phyloP scores from a whole-genome alignment of 2,329 filamentous ascomycete genomes.

The Ophiostoma piceae region DNA sequence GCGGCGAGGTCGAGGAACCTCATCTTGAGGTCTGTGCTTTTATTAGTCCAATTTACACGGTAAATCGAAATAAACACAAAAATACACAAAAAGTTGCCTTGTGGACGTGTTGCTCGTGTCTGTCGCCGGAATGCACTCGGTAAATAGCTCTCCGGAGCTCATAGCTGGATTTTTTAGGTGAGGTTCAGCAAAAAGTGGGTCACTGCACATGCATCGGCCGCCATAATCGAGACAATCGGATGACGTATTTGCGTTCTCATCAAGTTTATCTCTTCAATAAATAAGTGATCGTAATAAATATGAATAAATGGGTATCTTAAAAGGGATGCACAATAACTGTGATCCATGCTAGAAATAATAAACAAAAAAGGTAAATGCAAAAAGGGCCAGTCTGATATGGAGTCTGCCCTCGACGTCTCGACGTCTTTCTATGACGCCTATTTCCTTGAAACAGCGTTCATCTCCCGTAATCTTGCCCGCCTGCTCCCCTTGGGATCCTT shows the following conservation, averaged over 20 bases:
- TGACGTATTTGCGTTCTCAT: not conserved
- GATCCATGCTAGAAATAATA: not conserved
- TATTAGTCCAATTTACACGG: not conserved
- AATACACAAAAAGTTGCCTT: not conserved
- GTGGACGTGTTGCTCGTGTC: not conserved
- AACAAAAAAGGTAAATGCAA: not conserved
- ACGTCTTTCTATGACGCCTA: not conserved
- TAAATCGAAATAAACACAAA: not conserved
- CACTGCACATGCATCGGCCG: not conserved
- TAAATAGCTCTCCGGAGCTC: slow-evolving; percentile 8
- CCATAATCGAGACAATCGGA: not conserved
- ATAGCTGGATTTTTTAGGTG: slow-evolving; percentile 12
- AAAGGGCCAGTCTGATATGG: not conserved
- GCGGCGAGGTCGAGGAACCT: slow-evolving; percentile 59
- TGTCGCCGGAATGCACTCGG: not conserved
- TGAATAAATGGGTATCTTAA: not conserved
- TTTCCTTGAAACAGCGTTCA: not conserved
- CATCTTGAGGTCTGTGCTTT: slow-evolving; percentile 39
- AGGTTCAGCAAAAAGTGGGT: slow-evolving; percentile 20
- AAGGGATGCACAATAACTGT: not conserved
- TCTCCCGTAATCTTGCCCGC: slow-evolving; percentile 24
- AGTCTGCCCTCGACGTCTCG: not conserved
- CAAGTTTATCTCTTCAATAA: no score
- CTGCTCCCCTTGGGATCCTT: slow-evolving; percentile 23
- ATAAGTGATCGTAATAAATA: not conserved